These are phyloP conservation scores for Lactarius deliciosus DNA, from an alignment of 768 basidiomycete species.

Conservation along the genomic window DNA sequence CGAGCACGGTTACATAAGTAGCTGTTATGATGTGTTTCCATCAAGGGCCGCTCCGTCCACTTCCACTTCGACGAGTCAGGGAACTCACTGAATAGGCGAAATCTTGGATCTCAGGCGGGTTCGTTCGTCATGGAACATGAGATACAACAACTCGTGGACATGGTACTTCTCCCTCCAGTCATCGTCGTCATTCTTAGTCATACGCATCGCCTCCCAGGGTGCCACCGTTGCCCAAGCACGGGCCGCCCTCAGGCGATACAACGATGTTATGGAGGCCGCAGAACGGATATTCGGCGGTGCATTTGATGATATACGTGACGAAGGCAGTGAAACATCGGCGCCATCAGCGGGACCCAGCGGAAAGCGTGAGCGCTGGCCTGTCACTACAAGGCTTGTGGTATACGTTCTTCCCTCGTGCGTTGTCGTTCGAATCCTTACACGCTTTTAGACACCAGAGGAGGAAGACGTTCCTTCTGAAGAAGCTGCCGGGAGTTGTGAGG, in stretches of 20 bases:
- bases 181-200: not conserved
- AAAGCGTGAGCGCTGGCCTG: conserved; percentile 9
- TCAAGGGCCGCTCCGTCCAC: not conserved
- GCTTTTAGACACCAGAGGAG: conserved; percentile 58
- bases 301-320: conserved; percentile 70
- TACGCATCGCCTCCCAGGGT: conserved; percentile 53
- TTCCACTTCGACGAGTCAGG: conserved; percentile 9
- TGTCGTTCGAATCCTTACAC: conserved; percentile 6
- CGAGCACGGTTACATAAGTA: conserved; percentile 17
- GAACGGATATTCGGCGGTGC: conserved; percentile 83
- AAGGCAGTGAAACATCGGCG: conserved; percentile 40
- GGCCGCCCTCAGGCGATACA: conserved; percentile 76
- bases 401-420: conserved; percentile 8
- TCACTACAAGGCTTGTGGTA: conserved; percentile 25
- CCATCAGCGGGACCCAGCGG: conserved; percentile 18
- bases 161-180: conserved; percentile 31
- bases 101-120: not conserved
- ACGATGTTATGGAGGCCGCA: conserved; percentile 91
- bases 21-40: not conserved
- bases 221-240: conserved; percentile 78
- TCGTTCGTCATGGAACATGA: conserved; percentile 36
- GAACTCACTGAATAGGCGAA: conserved; percentile 19
- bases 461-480: conserved; percentile 51
- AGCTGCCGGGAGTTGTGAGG: conserved; percentile 47
- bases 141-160: conserved; percentile 40